Conservation (phyloP, 1,284 basidiomycete genomes). For the Pholiota adiposa region DNA sequence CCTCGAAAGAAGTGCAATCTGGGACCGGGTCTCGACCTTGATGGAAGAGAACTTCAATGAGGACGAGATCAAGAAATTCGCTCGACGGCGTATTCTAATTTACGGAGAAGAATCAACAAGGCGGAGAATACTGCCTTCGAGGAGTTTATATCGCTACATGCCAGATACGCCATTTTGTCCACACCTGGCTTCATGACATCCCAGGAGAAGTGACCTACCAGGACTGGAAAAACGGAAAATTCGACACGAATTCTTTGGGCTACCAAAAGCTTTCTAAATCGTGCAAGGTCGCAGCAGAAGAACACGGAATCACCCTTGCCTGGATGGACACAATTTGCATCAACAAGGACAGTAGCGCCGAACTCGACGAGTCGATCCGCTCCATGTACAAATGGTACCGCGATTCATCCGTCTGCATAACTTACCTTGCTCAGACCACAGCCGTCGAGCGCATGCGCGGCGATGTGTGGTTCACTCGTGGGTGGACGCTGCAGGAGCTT, state of each 20-base stretch:
- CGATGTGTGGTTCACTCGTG: conserved; percentile 7
- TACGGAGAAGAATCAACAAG: neutral
- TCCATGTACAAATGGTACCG: conserved; percentile 13
- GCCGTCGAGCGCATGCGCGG: neutral
- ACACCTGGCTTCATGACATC: conserved; percentile 1
- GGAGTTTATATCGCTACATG: neutral
- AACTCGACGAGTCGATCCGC: conserved; percentile 8
- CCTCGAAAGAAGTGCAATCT: conserved; percentile 2
- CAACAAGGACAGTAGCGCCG: conserved; percentile 8
- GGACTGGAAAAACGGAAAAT: neutral
- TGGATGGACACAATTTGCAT: conserved; percentile 8
- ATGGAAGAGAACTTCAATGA: neutral
- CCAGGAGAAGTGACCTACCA: conserved; percentile 3
- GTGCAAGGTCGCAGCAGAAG: neutral
- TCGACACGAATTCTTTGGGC: neutral
- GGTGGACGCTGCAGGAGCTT: conserved; percentile 11
- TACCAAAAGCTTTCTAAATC: neutral
- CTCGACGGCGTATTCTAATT: neutral
- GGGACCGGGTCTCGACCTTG: neutral
- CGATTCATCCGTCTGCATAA: neutral
- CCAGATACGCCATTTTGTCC: conserved; percentile 2
- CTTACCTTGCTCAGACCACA: conserved; percentile 5
- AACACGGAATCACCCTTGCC: neutral
- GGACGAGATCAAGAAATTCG: neutral
- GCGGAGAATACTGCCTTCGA: neutral